Evolutionary conservation across 2,329 filamentous ascomycete genomes (phyloP), one percentile per base, ranked within the genome.

Genomic region (Curvularia lunata): DNA sequence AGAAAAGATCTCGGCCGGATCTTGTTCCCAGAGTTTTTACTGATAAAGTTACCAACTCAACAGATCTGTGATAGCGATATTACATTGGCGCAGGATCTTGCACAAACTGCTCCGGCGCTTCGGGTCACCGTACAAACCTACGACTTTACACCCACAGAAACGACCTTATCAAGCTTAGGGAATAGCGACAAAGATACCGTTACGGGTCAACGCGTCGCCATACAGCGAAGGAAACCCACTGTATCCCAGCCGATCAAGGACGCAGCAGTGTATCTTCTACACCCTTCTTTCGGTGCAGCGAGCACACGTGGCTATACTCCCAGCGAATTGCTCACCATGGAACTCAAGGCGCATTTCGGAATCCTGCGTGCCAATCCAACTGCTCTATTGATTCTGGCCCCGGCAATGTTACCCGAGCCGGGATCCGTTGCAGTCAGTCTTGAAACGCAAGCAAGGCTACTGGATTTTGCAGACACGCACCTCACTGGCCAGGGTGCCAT

Each of bases 241-340:
- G 58, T 59, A 18, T 59, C 53, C 7, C 76, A 76, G 60, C 56
- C 48, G 12, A 67, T 76, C 18, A 58, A 51, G 12, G 67, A 77
- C 51, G 76, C 74, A 1, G 69, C 71, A 3, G 67, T 78, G 2
- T 79, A 78, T 57, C 70, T 78, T 28, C 41, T 78, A 4, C 70
- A 68, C 37, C 56, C 75, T 4, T 60, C 66, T 1, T 63, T 63
- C 28, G 50, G 46, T 37, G 43, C 50, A 13, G 47, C 62, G 5
- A 60, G 61, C 16, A 59, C 63, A 0, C 63, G 7, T 53, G 62
- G 18, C 53, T 58, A 2, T 34, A 43, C 53, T 10, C 37, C 56
- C 51, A 7, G 52, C 61, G 45, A 49, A 46, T 63, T 54, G 5
- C 63, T 76, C 19, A 28, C 52, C 6, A 57, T 61, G 13, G 75